These are phyloP conservation scores for Nannizziopsis barbatae DNA, from an alignment of 2,329 filamentous ascomycete genomes.

Conservation along the genomic window DNA sequence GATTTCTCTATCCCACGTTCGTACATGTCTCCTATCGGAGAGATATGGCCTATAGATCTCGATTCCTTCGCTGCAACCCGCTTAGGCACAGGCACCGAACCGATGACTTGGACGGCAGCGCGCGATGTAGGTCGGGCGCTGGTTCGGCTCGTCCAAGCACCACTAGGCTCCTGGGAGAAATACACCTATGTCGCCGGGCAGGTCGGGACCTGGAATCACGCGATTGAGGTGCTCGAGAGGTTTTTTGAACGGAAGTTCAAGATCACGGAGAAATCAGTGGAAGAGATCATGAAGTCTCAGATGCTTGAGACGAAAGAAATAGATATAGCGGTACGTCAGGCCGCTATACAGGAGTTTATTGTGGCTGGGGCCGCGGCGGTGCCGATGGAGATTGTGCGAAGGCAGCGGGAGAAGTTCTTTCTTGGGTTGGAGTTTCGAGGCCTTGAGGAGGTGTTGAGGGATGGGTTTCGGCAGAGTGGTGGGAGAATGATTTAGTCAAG, in stretches of 20 bases:
- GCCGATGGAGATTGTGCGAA: background rate
- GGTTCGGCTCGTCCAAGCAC: slow-evolving; percentile 1
- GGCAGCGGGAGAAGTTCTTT: slow-evolving; percentile 7
- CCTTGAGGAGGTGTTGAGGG: background rate
- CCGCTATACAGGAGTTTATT: slow-evolving; percentile 4
- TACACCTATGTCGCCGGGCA: slow-evolving; percentile 4
- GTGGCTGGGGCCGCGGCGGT: slow-evolving; percentile 1
- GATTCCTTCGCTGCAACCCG: slow-evolving; percentile 9
- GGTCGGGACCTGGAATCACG: slow-evolving; percentile 1
- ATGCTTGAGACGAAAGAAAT: background rate
- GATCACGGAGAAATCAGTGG: background rate
- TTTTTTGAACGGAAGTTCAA: slow-evolving; percentile 1
- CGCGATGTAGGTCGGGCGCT: slow-evolving; percentile 16
- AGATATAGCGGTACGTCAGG: background rate
- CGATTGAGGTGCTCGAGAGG: background rate
- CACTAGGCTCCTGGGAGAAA: background rate
- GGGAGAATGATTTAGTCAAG: background rate
- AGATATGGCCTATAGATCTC: slow-evolving; percentile 14
- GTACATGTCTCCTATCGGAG: slow-evolving; percentile 7
- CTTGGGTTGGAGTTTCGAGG: slow-evolving; percentile 1
- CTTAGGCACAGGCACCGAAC: slow-evolving; percentile 16
- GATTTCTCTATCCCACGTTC: background rate
- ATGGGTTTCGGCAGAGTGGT: background rate
- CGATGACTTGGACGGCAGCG: slow-evolving; percentile 15
- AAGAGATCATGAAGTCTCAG: background rate